Evolutionary conservation across 2,329 filamentous ascomycete genomes (phyloP).

Genomic region (Colletotrichum sp.): DNA sequence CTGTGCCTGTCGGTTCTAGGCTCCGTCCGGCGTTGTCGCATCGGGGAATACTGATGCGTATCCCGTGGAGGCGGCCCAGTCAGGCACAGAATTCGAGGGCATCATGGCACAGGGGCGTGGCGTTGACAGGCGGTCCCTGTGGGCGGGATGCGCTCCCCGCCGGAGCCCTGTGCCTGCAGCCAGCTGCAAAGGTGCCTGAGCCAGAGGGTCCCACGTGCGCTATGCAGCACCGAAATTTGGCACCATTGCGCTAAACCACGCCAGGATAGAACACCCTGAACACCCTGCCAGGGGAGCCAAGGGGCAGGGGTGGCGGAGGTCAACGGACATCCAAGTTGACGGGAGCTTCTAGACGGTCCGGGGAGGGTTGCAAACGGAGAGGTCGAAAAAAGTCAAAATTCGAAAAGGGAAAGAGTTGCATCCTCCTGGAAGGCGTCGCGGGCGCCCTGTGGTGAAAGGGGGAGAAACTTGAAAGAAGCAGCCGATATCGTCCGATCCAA

Average conservation of each 20-base stretch:
- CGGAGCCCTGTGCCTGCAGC: constrained; percentile 1
- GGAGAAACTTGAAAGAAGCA: neutral
- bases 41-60: neutral
- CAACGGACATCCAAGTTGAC: neutral
- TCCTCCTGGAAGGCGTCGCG: neutral
- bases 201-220: constrained; percentile 17
- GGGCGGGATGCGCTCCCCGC: constrained; percentile 7
- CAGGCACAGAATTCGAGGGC: neutral
- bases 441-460: constrained; percentile 7
- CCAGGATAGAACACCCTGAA: neutral
- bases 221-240: constrained; percentile 20
- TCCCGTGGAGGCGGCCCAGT: neutral
- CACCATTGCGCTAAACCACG: constrained; percentile 7
- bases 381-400: constrained; percentile 9
- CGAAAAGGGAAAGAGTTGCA: constrained; percentile 18
- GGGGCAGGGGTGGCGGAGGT: constrained; percentile 6
- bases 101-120: constrained; percentile 8
- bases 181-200: constrained; percentile 19
- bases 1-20: neutral
- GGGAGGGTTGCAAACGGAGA: constrained; percentile 16
- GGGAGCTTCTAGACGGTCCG: constrained; percentile 11
- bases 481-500: neutral
- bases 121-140: constrained; percentile 1
- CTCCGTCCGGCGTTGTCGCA: neutral
- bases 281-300: constrained; percentile 1